Base-by-base conservation (phyloP, 768 basidiomycete genomes). In the Agrocybe pediades region DNA sequence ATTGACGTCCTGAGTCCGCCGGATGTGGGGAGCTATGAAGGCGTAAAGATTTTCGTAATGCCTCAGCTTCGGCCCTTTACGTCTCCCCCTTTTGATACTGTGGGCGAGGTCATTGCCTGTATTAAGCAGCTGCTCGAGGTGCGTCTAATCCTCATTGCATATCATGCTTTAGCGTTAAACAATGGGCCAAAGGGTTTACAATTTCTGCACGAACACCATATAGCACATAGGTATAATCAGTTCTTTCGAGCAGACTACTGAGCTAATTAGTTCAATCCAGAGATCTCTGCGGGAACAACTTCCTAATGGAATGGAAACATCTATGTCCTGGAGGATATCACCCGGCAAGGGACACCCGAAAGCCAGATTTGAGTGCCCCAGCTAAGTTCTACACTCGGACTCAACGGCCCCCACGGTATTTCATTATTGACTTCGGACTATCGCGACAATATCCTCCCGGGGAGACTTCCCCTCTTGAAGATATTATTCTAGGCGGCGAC, bases 401-500 rank as follows among this genome's bases (percentile, higher is more conserved):
- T 0, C 60, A 68, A 30, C 52, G 57, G 2, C 68, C 66, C 1
- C 61, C 65, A 3, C 67, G 61, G 48, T 76, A 73, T 41, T 70
- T 70, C 42, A 61, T 73, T 23, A 74, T 70, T 16, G 74, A 76
- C 48, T 76, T 74, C 53, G 74, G 71, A 0, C 46, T 73, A 2
- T 71, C 75, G 0, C 53, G 59, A 2, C 59, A 26, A 1, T 74
- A 65, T 46, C 47, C 53, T 9, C 65, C 71, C 0, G 44, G 61
- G 0, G 58, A 69, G 4, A 53, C 56, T 0, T 41, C 60, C 0
- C 71, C 74, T 0, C 53, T 53, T 0, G 71, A 68, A 25, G 33
- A 54, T 15, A 66, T 70, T 0, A 64, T 75, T 2, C 53, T 56
- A 8, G 78, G 78, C 0, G 78, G 71, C 1, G 79, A 83, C 59